Evolutionary conservation across 805 yeast species (phyloP).

Genomic region (Spathaspora sp.): DNA sequence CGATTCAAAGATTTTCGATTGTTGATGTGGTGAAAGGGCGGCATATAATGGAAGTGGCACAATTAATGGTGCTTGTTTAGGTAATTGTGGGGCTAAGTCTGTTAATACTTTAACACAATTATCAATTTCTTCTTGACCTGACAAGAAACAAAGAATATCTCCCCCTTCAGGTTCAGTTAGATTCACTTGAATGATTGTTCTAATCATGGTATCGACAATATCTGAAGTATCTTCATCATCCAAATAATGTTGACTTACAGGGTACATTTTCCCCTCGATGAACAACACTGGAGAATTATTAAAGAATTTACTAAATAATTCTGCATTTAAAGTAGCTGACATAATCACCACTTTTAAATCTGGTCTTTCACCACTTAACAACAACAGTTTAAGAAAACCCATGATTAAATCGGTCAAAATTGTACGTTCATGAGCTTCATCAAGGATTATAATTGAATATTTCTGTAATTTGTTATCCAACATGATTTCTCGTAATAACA

Average conservation of each 20-base stretch:
- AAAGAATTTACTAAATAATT: conserved; percentile 75
- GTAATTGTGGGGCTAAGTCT: conserved; percentile 60
- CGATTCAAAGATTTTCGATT: conserved; percentile 71
- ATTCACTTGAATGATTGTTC: conserved; percentile 75
- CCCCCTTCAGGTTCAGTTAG: conserved; percentile 84
- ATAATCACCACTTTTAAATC: conserved; percentile 73
- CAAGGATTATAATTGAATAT: conserved; percentile 78
- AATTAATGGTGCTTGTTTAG: conserved; percentile 70
- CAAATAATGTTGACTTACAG: conserved; percentile 72
- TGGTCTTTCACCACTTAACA: conserved; percentile 45
- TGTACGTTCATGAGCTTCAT: conserved; percentile 98
- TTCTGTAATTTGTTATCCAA: conserved; percentile 57
- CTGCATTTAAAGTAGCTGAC: conserved; percentile 98
- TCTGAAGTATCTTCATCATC: conserved; percentile 61
- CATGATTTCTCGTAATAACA: conserved; percentile 90
- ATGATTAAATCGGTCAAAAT: conserved; percentile 83
- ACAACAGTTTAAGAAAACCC: conserved; percentile 78
- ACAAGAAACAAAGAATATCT: conserved; percentile 86
- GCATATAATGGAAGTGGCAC: conserved; percentile 89
- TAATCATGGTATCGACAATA: conserved; percentile 73
- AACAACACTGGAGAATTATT: conserved; percentile 75
- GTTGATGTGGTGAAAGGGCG: conserved; percentile 82
- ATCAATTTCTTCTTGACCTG: conserved; percentile 98
- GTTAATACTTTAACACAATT: conserved; percentile 64
- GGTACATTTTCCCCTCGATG: conserved; percentile 87